phyloP scores from a whole-genome alignment of 2,329 filamentous ascomycete species.

The Arthroderma sp. region DNA sequence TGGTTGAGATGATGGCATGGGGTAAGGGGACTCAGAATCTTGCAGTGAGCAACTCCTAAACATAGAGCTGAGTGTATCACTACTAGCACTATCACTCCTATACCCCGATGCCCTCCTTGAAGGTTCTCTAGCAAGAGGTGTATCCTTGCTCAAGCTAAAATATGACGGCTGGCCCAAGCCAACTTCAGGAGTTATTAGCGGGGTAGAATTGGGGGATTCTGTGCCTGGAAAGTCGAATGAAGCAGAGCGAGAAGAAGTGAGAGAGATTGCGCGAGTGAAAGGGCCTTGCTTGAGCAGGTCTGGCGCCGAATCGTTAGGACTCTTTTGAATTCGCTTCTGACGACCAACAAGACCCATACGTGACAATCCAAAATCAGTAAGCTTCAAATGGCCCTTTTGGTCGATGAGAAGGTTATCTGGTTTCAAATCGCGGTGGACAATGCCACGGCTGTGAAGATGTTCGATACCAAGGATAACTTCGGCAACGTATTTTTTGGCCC shows the following conservation, averaged over 20 bases:
- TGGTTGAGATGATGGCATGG: conserved; percentile 15
- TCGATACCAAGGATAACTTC: conserved; percentile 96
- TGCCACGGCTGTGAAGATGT: conserved; percentile 83
- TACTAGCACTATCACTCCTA: conserved; percentile 84
- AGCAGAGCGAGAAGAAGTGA: conserved; percentile 80
- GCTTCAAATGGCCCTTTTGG: conserved; percentile 86
- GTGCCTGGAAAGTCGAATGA: conserved; percentile 79
- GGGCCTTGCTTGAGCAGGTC: conserved; percentile 87
- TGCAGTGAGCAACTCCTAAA: conserved; percentile 65
- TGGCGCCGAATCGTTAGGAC: conserved; percentile 67
- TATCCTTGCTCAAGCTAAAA: conserved; percentile 51
- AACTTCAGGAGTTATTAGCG: conserved; percentile 68
- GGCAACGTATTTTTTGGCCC: conserved; percentile 94
- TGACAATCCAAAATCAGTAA: conserved; percentile 94
- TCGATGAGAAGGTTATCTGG: conserved; percentile 96
- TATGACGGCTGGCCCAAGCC: conserved; percentile 74
- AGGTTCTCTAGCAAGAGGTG: conserved; percentile 43
- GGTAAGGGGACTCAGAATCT: conserved; percentile 30
- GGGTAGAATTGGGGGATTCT: conserved; percentile 71
- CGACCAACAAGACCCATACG: conserved; percentile 94
- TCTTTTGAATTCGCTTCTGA: conserved; percentile 81
- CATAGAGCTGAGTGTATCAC: conserved; percentile 71
- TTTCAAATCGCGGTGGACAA: conserved; percentile 93
- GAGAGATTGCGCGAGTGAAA: conserved; percentile 70
- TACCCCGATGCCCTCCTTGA: conserved; percentile 60